Evolutionary conservation across 1,284 basidiomycete species (phyloP), one percentile per base, ranked within the genome.

Genomic region (Inonotus obliquus): DNA sequence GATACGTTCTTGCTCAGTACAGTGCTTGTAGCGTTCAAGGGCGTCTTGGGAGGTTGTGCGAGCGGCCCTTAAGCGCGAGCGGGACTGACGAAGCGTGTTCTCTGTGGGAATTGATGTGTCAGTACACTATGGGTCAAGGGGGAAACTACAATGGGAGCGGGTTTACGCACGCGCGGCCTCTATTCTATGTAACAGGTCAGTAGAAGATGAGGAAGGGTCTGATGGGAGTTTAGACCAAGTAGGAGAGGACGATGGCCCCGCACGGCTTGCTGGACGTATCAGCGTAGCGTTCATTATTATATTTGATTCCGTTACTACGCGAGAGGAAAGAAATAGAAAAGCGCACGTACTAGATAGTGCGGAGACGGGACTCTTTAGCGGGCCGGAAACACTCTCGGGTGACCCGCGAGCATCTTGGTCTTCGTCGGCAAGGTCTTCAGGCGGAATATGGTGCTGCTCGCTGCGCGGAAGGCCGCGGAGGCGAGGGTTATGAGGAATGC

Each of bases 401-500:
- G 57, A 59, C 7, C 61, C 61, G 19, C 61, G 61, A 17, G 61
- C 61, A 35, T 63, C 61, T 4, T 19, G 21, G 27, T 63, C 62
- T 14, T 59, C 59, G 35, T 63, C 62, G 41, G 13, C 51, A 21
- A 55, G 47, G 35, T 64, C 63, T 38, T 72, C 65, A 73, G 64
- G 64, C 74, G 74, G 64, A 73, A 68, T 64, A 74, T 61, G 67
- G 74, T 72, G 66, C 74, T 70, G 71, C 32, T 59, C 57, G 23
- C 49, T 48, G 41, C 44, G 51, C 6, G 57, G 61, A 29, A 63
- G 73, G 54, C 81, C 83, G 58, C 88, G 85, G 45, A 91, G 78
- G 44, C 89, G 85, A 57, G 88, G 88, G 69, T 91, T 91, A 70
- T 91, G 88, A 57, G 87, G 81, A 45, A 89, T 81, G 44, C 84